Conservation (phyloP, 148 eudicot genomes). For the Euryodendron excelsum region DNA sequence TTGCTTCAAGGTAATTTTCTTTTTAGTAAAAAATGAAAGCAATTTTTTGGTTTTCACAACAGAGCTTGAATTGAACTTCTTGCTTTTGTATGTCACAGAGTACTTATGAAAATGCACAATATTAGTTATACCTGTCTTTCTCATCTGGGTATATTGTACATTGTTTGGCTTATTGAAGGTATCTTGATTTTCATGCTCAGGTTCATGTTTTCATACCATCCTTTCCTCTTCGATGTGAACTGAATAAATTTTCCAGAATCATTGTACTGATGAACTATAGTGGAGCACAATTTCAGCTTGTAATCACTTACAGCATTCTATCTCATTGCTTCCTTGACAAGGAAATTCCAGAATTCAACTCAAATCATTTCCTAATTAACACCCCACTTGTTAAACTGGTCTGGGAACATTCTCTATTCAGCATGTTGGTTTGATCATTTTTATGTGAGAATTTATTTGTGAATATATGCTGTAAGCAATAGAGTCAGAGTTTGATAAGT, state of each 20-base stretch:
- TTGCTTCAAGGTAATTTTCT: slow-evolving; percentile 64
- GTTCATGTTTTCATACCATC: not conserved
- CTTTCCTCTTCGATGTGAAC: not conserved
- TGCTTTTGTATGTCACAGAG: not conserved
- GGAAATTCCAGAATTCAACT: not conserved
- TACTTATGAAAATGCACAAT: not conserved
- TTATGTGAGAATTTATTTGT: not conserved
- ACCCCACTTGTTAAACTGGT: too few species aligned
- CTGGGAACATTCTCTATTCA: not conserved
- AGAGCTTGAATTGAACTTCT: not conserved
- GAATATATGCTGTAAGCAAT: not conserved
- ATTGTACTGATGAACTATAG: not conserved
- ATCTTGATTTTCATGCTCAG: too few species aligned
- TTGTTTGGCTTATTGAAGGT: not conserved
- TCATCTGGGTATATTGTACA: too few species aligned
- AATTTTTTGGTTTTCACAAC: not conserved
- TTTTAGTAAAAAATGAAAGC: not conserved
- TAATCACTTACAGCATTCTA: not conserved
- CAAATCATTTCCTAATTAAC: not conserved
- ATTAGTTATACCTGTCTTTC: too few species aligned
- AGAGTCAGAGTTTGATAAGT: not conserved
- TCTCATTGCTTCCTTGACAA: not conserved
- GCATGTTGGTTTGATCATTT: not conserved
- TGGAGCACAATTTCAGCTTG: not conserved
- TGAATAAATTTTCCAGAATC: not conserved